Percentiles rank a stretch among this genome's conserved stretches.
phyloP scores from a whole-genome alignment of 352 stramenopile species.

The Phytopythium kandeliae region DNA sequence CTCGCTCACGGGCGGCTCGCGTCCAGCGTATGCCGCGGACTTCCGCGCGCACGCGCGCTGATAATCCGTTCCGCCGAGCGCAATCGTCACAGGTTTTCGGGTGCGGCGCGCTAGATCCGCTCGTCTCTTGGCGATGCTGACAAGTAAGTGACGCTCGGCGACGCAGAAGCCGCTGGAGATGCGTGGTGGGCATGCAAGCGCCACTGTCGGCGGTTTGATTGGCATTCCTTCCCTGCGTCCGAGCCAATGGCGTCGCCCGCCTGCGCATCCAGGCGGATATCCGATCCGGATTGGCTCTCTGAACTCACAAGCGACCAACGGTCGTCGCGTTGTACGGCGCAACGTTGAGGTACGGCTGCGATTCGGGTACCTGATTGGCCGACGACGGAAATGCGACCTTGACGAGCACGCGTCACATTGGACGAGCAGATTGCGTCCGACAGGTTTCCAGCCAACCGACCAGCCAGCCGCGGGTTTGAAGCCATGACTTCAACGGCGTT shows the following conservation, averaged over 20 bases:
- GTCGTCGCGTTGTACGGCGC: not conserved
- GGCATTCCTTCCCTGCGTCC: not conserved
- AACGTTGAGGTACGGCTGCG: slow-evolving; percentile 6
- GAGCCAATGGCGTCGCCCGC: not conserved
- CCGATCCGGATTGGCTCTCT: not conserved
- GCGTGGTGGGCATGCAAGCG: too few species aligned
- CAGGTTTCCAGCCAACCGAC: too few species aligned
- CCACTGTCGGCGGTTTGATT: not conserved
- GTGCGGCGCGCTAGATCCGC: not conserved
- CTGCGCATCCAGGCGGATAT: not conserved
- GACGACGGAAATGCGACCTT: not conserved
- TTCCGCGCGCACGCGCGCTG: too few species aligned
- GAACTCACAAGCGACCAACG: too few species aligned
- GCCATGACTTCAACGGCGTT: too few species aligned
- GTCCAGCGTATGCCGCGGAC: too few species aligned
- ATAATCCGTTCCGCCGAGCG: not conserved
- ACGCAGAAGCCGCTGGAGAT: not conserved
- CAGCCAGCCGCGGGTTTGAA: too few species aligned
- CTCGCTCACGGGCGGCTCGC: too few species aligned
- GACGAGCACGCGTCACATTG: slow-evolving; percentile 3
- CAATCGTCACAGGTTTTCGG: slow-evolving; percentile 3
- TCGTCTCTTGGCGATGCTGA: not conserved
- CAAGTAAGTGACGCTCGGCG: not conserved
- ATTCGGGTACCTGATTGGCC: slow-evolving; percentile 1
- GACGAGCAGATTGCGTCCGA: too few species aligned